Conservation (phyloP, 2,329 filamentous ascomycete genomes). For the Ophiosphaerella herpotricha region DNA sequence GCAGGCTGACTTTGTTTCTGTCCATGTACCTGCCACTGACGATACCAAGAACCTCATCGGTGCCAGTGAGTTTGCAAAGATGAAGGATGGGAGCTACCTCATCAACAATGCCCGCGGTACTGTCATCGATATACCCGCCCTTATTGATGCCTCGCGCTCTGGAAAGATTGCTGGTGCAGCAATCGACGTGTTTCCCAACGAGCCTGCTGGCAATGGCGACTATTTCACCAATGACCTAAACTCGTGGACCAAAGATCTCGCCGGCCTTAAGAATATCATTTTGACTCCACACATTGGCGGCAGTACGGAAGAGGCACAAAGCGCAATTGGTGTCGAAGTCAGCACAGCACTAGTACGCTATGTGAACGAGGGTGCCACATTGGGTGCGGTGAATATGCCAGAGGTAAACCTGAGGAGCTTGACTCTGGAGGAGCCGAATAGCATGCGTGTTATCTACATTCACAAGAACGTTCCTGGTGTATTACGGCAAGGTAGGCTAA, state of each 20-base stretch:
- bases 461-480: constrained; percentile 97
- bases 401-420: constrained; percentile 89
- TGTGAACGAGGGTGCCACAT: constrained; percentile 90
- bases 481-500: constrained; percentile 70
- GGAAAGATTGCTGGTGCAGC: constrained; percentile 92
- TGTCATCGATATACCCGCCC: constrained; percentile 89
- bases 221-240: constrained; percentile 90
- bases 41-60: constrained; percentile 95
- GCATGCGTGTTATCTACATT: constrained; percentile 93
- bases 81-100: constrained; percentile 91
- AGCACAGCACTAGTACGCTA: constrained; percentile 86
- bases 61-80: constrained; percentile 75
- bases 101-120: constrained; percentile 95
- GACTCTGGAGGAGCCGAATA: constrained; percentile 85
- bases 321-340: constrained; percentile 94
- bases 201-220: constrained; percentile 91
- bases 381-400: constrained; percentile 95
- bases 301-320: constrained; percentile 96
- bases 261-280: constrained; percentile 86
- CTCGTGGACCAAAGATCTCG: constrained; percentile 81
- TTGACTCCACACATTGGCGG: constrained; percentile 96
- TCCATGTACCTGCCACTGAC: constrained; percentile 90
- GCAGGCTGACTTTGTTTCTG: constrained; percentile 86
- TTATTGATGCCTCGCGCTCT: constrained; percentile 82
- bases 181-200: constrained; percentile 94